A percentile compares a stretch with the other conserved stretches of the same genome.
Conservation (phyloP, 2,329 filamentous ascomycete genomes). For the Ramularia collo-cygni region DNA sequence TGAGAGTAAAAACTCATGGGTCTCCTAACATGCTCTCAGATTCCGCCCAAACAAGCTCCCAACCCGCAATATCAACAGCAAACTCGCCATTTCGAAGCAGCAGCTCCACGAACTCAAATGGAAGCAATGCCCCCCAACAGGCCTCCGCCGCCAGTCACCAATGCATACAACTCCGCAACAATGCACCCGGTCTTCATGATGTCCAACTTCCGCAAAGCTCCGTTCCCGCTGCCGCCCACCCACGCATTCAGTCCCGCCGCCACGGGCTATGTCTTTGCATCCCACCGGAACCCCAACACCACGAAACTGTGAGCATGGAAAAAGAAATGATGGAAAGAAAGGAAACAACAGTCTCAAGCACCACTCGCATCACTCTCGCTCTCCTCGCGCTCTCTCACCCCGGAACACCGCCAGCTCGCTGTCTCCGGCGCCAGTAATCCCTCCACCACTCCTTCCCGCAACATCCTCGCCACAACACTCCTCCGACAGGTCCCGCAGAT, state of each 20-base stretch:
- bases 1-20: too few relatives aligned
- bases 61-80: too few relatives aligned
- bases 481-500: slow-evolving; percentile 15
- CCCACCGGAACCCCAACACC: slow-evolving; percentile 7
- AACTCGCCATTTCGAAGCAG: slow-evolving; percentile 25
- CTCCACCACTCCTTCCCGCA: slow-evolving; percentile 10
- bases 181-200: slow-evolving; percentile 75
- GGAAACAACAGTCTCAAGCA: too few relatives aligned
- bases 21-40: too few relatives aligned
- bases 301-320: slow-evolving; percentile 22
- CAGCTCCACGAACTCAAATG: slow-evolving; percentile 37
- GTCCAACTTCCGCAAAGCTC: slow-evolving; percentile 51
- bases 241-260: slow-evolving; percentile 38
- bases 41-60: too few relatives aligned
- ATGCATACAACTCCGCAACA: slow-evolving; percentile 51
- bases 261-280: slow-evolving; percentile 36
- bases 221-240: slow-evolving; percentile 38
- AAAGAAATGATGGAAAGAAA: background rate
- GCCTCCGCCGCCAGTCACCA: slow-evolving; percentile 4
- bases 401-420: too few relatives aligned
- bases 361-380: too few relatives aligned
- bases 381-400: too few relatives aligned
- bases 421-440: too few relatives aligned
- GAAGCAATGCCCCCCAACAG: slow-evolving; percentile 42
- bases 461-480: slow-evolving; percentile 4